Evolutionary conservation across 306 rosid species (phyloP), one percentile per base, ranked within the genome.

Genomic region (Prosopis cineraria): DNA sequence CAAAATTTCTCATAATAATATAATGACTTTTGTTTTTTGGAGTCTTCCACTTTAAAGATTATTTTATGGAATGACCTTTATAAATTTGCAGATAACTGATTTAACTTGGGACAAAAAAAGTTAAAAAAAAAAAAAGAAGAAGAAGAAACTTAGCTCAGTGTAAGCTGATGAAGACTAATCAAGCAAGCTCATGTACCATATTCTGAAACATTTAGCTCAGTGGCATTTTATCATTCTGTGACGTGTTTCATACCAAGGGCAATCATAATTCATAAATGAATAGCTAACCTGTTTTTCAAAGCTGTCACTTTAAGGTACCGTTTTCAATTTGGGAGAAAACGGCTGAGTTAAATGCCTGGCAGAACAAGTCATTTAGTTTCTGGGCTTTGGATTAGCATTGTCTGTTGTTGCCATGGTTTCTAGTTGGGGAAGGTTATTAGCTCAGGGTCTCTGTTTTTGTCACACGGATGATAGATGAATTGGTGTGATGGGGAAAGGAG

Each of bases 231-330:
- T n/a, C 29, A 66, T 73, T 56, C 60, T 40, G 58, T 44, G 60
- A 45, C 50, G 16, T 70, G 59, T 45, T 45, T 70, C 75, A 67
- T 77, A 25, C 33, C 19, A 68, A 55, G 75, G 33, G 5, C 12
- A 71, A 71, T 34, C 71, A 75, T 62, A 29, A 71, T 48, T 34
- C 71, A 75, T 62, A 29, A 40, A 56, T 43, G 70, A 78, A 68
- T 56, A 40, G 60, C 4, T 78, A 41, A 69, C 5, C 69, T 64
- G 53, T 13, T 31, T 31, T 27, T 59, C 43, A 71, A 50, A 50
- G 11, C 25, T 43, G 64, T 44, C 74, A 70, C 41, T 24, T 20
- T 59, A 3, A 19, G 76, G 12, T 45, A 58, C 44, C 64, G 1
- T 33, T 43, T 58, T 70, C 65, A 33, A 20, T 55, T 68, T 29